Evolutionary conservation across 768 basidiomycete species (phyloP).

Genomic region (Russula abietina): DNA sequence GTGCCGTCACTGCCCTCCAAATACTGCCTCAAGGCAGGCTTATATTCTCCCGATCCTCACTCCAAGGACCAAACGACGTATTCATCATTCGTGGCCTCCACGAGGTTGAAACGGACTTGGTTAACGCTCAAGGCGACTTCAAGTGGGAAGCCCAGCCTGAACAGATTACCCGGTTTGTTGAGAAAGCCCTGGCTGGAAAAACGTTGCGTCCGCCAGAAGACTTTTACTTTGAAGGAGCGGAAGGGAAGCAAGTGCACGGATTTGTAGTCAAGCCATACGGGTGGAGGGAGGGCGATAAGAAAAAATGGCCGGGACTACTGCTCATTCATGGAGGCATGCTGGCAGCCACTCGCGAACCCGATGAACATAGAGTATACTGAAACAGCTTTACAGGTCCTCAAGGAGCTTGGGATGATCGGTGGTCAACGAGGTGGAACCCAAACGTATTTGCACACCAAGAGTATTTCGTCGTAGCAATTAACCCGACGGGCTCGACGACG

Average conservation of each 20-base stretch:
- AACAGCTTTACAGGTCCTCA: conserved; percentile 48
- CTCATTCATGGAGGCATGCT: conserved; percentile 71
- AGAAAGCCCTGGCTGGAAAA: conserved; percentile 50
- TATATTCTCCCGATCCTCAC: conserved; percentile 65
- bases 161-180: conserved; percentile 63
- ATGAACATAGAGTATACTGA: background rate
- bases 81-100: conserved; percentile 53
- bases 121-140: conserved; percentile 26
- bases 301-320: conserved; percentile 71
- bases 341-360: background rate
- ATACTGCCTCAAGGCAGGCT: conserved; percentile 54
- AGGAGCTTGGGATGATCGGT: conserved; percentile 83
- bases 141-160: conserved; percentile 28
- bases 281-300: conserved; percentile 52
- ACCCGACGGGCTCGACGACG: conserved; percentile 91
- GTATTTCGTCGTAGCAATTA: conserved; percentile 82
- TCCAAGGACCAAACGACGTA: conserved; percentile 75
- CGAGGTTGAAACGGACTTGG: conserved; percentile 33
- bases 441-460: conserved; percentile 74
- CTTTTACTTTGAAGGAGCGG: conserved; percentile 86
- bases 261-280: conserved; percentile 80
- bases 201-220: conserved; percentile 60
- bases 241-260: conserved; percentile 71
- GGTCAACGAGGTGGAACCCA: conserved; percentile 92
- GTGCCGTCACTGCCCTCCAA: conserved; percentile 57